Evolutionary conservation across 768 basidiomycete species (phyloP).

Genomic region (Pholiota conissans): DNA sequence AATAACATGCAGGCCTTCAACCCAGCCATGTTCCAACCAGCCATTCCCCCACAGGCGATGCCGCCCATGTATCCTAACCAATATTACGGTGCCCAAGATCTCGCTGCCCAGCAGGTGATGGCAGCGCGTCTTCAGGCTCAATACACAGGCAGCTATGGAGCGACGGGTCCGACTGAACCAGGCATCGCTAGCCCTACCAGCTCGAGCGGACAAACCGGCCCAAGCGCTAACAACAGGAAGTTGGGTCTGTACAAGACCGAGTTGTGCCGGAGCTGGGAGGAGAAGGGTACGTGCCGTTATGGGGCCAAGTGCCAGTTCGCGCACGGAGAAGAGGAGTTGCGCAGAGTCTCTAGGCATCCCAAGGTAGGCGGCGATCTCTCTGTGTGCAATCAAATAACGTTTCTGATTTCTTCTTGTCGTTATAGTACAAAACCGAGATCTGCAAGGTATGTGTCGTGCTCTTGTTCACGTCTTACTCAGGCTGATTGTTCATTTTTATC

Average conservation of each 20-base stretch:
- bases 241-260: constrained; percentile 90
- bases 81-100: constrained; percentile 63
- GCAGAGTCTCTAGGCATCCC: constrained; percentile 83
- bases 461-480: constrained; percentile 1
- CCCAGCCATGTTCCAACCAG: constrained; percentile 57
- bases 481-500: constrained; percentile 4
- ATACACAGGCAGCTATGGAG: constrained; percentile 53
- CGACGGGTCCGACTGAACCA: constrained; percentile 29
- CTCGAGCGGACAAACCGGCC: constrained; percentile 55
- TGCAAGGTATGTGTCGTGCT: constrained; percentile 62
- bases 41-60: constrained; percentile 34
- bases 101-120: constrained; percentile 51
- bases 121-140: constrained; percentile 65
- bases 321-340: constrained; percentile 87
- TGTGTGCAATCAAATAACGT: constrained; percentile 17
- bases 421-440: constrained; percentile 90
- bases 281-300: constrained; percentile 85
- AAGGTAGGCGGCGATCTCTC: constrained; percentile 54
- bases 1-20: constrained; percentile 53
- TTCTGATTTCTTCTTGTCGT: constrained; percentile 12
- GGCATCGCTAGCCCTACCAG: constrained; percentile 44
- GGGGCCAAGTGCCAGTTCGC: constrained; percentile 92
- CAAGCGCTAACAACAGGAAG: constrained; percentile 91
- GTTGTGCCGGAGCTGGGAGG: constrained; percentile 89
- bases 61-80: constrained; percentile 65